Percentiles rank a stretch among this genome's conserved stretches.
Evolutionary conservation across 2,329 filamentous ascomycete genomes (phyloP).

Genomic region (Fusarium sp.): DNA sequence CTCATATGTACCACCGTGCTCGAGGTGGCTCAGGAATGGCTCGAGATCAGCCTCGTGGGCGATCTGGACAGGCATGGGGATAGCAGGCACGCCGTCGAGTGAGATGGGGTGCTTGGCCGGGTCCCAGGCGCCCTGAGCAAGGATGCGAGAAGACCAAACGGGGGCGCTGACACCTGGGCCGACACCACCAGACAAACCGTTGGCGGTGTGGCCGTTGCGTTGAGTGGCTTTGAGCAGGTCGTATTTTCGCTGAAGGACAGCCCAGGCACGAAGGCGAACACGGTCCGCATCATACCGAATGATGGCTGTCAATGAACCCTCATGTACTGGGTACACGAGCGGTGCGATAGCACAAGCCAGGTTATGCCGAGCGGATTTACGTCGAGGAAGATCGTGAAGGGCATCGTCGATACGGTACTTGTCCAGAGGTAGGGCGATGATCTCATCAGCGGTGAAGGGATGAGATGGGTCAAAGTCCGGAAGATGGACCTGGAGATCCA

Average conservation of each 20-base stretch:
- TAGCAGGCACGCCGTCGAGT: conserved; percentile 43
- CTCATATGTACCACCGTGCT: conserved; percentile 44
- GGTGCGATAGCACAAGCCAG: conserved; percentile 46
- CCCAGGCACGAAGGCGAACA: conserved; percentile 50
- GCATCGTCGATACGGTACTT: conserved; percentile 44
- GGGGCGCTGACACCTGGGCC: conserved; percentile 46
- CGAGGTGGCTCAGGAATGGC: conserved; percentile 48
- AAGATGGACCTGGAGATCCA: conserved; percentile 41
- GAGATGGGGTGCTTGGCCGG: conserved; percentile 45
- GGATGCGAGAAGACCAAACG: conserved; percentile 47
- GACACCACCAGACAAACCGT: conserved; percentile 45
- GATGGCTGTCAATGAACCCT: conserved; percentile 48
- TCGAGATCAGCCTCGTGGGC: conserved; percentile 45
- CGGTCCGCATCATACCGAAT: conserved; percentile 51
- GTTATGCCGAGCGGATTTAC: conserved; percentile 46
- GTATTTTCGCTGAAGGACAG: conserved; percentile 48
- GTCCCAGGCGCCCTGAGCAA: conserved; percentile 48
- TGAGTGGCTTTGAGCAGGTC: conserved; percentile 47
- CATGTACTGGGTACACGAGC: conserved; percentile 48
- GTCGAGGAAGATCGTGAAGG: conserved; percentile 48
- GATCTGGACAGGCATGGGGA: conserved; percentile 49
- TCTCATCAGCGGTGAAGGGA: conserved; percentile 48
- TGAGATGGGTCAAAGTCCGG: conserved; percentile 44
- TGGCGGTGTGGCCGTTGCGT: conserved; percentile 44
- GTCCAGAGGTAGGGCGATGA: conserved; percentile 47